Conservation (phyloP, 345 rosid species). For the Brassica nigra region DNA sequence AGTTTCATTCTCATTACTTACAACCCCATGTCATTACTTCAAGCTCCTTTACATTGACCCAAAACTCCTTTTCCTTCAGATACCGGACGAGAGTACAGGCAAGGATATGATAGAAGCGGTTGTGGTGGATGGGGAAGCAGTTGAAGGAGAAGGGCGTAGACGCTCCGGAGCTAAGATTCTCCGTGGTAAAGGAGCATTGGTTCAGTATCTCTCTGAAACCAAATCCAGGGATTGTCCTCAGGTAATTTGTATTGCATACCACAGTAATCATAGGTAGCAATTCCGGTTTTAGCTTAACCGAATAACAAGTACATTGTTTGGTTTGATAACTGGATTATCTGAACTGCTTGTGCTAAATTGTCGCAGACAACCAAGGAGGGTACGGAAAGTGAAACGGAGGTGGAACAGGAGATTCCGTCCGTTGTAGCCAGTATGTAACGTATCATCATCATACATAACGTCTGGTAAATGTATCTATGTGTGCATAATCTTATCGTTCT, state of each 20-base stretch:
- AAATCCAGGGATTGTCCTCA: slow-evolving; percentile 44
- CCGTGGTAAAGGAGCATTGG: slow-evolving; percentile 78
- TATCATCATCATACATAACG: not conserved
- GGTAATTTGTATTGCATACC: slow-evolving; percentile 11
- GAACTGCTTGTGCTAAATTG: not conserved
- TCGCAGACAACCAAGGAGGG: slow-evolving; percentile 56
- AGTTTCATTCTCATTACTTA: not conserved
- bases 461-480: slow-evolving; percentile 41
- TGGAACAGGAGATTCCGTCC: slow-evolving; percentile 70
- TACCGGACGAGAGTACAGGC: slow-evolving; percentile 75
- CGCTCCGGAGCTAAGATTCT: slow-evolving; percentile 78
- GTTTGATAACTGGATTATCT: slow-evolving; percentile 14
- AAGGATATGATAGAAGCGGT: slow-evolving; percentile 81
- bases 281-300: not conserved
- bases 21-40: not conserved
- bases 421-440: slow-evolving; percentile 85
- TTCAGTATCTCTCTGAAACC: slow-evolving; percentile 57
- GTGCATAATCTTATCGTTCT: slow-evolving; percentile 22
- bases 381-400: slow-evolving; percentile 64
- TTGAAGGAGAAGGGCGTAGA: slow-evolving; percentile 58
- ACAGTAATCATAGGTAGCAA: not conserved
- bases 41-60: not conserved
- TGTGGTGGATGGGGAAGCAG: slow-evolving; percentile 83
- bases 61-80: slow-evolving; percentile 45
- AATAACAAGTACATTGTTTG: not conserved